A percentile compares a stretch with the other conserved stretches of the same genome.
Evolutionary conservation across 177 flowering plant species (phyloP).

Genomic region (Vitis hybrid): DNA sequence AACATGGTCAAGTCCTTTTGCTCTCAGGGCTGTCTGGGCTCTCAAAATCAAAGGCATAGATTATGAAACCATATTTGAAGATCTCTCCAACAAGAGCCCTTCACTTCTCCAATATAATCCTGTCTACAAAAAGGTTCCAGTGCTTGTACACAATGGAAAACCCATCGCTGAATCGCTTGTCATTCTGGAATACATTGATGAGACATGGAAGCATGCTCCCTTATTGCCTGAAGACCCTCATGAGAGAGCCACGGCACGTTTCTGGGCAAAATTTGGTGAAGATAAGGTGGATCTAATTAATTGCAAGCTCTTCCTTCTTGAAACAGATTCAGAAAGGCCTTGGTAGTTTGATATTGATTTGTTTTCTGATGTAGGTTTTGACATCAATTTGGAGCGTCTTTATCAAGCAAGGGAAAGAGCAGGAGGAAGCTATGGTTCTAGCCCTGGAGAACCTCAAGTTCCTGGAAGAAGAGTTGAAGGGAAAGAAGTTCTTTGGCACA

Average conservation of each 20-base stretch:
- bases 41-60: no score
- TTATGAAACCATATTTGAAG: no score
- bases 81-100: not conserved
- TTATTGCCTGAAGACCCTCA: no score
- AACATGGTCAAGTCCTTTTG: no score
- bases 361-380: not conserved
- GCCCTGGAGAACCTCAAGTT: conserved; percentile 1
- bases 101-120: conserved; percentile 11
- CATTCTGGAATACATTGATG: no score
- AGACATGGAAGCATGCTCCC: no score
- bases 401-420: conserved; percentile 9
- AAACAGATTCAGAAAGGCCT: not conserved
- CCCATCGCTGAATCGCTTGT: conserved; percentile 7
- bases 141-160: conserved; percentile 8
- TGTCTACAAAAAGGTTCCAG: conserved; percentile 2
- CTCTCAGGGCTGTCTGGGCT: no score
- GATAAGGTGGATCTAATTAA: not conserved
- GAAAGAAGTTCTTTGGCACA: not conserved
- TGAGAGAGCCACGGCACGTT: conserved; percentile 5
- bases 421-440: conserved; percentile 6
- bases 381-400: not conserved
- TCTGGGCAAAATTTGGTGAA: conserved; percentile 3
- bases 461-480: conserved; percentile 10
- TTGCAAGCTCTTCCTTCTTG: not conserved
- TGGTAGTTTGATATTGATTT: not conserved